A percentile compares a stretch with the other conserved stretches of the same genome.
Evolutionary conservation across 2,329 filamentous ascomycete species (phyloP).

Genomic region (Apiospora malaysiana): DNA sequence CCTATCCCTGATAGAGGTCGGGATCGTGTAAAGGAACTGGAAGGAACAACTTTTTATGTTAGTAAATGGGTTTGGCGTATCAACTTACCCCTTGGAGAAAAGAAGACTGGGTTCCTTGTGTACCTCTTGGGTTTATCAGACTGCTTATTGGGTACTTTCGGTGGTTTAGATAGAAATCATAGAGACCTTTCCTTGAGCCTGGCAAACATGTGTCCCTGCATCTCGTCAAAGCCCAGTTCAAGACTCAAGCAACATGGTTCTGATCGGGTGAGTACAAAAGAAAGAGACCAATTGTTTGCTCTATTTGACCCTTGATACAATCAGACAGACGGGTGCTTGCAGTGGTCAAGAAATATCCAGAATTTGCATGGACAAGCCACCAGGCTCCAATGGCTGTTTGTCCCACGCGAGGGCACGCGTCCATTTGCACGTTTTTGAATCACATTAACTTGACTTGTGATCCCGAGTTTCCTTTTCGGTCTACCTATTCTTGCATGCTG

Average conservation of each 20-base stretch:
- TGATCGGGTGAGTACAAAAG: not conserved
- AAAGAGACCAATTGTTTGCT: not conserved
- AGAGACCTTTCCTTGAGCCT: not conserved
- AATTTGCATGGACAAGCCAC: not conserved
- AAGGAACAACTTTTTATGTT: not conserved
- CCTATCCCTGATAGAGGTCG: not conserved
- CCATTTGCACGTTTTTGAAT: not conserved
- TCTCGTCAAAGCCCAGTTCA: not conserved
- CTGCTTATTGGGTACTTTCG: not conserved
- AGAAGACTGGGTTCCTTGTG: not conserved
- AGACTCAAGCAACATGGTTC: not conserved
- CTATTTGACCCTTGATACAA: not conserved
- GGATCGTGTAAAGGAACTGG: not conserved
- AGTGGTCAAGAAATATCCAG: not conserved
- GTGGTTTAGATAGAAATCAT: conserved; percentile 4
- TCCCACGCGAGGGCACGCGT: not conserved
- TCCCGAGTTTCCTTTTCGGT: not conserved
- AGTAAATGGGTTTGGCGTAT: not conserved
- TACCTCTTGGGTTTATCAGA: not conserved
- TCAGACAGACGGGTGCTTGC: conserved; percentile 7
- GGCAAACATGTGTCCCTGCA: not conserved
- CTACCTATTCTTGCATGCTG: not conserved
- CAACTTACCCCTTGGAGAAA: not conserved
- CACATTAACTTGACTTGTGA: not conserved
- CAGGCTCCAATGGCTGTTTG: conserved; percentile 2